phyloP scores from a whole-genome alignment of 2,329 filamentous ascomycete genomes.

The Verticillium nonalfalfae region DNA sequence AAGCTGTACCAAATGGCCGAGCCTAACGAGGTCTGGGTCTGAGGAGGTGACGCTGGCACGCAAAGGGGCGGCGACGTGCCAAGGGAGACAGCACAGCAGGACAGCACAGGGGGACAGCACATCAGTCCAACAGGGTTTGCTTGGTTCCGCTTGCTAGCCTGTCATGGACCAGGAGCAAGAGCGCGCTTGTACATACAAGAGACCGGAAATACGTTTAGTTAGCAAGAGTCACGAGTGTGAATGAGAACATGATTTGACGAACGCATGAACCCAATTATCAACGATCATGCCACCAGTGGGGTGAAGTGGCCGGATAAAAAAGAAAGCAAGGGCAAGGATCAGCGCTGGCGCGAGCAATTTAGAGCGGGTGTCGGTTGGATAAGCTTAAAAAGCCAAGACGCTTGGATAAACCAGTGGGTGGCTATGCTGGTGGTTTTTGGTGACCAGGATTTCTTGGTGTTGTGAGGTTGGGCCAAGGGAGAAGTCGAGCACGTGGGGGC shows the following conservation, averaged over 20 bases:
- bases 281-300: not conserved
- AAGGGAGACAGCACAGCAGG: too few species aligned
- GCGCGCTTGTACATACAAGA: not conserved
- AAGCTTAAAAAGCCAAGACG: not conserved
- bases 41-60: not conserved
- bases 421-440: not conserved
- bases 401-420: not conserved
- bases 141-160: not conserved
- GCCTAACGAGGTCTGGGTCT: conserved; percentile 1
- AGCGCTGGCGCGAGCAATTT: not conserved
- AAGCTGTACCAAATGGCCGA: not conserved
- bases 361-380: not conserved
- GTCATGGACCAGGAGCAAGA: not conserved
- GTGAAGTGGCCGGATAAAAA: not conserved
- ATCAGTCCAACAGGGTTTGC: too few species aligned
- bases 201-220: not conserved
- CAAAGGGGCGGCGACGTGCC: too few species aligned
- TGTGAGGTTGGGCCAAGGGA: not conserved
- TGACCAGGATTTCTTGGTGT: not conserved
- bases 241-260: not conserved
- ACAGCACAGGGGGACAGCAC: too few species aligned
- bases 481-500: not conserved
- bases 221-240: not conserved
- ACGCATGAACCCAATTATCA: not conserved
- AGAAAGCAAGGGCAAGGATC: not conserved